Evolutionary conservation across 345 rosid genomes (phyloP).

Genomic region (Citrus trifoliata): DNA sequence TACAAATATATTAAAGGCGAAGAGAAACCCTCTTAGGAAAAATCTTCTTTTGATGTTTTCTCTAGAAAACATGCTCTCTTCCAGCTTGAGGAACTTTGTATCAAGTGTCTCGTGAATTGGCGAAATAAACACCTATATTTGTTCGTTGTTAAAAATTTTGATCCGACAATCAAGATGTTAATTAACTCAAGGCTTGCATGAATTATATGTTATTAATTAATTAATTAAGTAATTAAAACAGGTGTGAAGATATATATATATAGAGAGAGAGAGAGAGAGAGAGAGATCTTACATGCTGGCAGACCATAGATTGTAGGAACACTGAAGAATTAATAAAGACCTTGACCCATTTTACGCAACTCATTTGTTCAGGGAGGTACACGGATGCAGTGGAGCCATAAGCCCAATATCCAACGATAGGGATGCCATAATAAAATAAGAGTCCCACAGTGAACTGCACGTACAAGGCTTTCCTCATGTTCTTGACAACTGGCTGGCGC

Average conservation of each 20-base stretch:
- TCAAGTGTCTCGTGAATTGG: conserved; percentile 36
- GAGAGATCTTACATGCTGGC: conserved; percentile 24
- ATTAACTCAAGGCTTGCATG: no score
- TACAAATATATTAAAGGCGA: conserved; percentile 14
- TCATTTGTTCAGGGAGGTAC: conserved; percentile 24
- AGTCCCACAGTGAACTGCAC: conserved; percentile 26
- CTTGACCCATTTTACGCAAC: conserved; percentile 28
- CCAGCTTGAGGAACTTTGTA: conserved; percentile 27
- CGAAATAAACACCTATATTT: conserved; percentile 19
- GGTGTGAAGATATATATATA: neutral
- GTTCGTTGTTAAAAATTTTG: neutral
- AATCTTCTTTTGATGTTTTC: conserved; percentile 16
- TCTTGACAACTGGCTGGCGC: conserved; percentile 25
- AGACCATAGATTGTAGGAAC: conserved; percentile 27
- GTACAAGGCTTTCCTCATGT: conserved; percentile 36
- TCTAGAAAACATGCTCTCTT: conserved; percentile 15
- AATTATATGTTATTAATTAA: no score
- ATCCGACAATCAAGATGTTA: neutral
- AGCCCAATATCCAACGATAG: conserved; percentile 32
- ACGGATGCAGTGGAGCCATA: conserved; percentile 28
- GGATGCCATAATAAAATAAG: conserved; percentile 20
- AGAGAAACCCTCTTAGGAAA: conserved; percentile 18
- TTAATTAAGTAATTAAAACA: no score
- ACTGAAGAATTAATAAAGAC: conserved; percentile 19
- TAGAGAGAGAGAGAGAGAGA: no score